phyloP scores from a whole-genome alignment of 2,329 filamentous ascomycete genomes.

The Juglanconis oblonga region DNA sequence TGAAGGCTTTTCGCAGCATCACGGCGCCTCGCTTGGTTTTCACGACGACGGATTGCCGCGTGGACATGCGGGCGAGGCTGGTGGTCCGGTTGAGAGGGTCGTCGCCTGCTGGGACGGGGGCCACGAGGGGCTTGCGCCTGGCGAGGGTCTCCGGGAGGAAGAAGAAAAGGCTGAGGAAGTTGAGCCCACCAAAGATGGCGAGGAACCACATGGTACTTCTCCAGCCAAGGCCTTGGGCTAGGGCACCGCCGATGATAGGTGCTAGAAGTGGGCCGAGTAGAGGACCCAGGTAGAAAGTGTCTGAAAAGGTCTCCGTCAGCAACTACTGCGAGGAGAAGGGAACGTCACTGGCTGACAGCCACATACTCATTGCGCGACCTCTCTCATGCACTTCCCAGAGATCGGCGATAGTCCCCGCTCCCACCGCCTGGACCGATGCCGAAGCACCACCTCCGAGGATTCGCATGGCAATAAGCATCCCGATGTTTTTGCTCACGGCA shows the following conservation, averaged over 20 bases:
- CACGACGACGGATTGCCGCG: conserved; percentile 58
- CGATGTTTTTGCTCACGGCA: conserved; percentile 66
- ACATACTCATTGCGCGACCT: conserved; percentile 70
- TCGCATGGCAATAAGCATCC: conserved; percentile 76
- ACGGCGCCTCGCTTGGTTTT: conserved; percentile 52
- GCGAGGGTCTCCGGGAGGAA: conserved; percentile 65
- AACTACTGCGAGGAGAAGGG: background rate
- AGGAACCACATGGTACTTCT: conserved; percentile 76
- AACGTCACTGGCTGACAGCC: background rate
- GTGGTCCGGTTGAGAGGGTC: conserved; percentile 1
- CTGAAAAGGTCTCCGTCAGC: background rate
- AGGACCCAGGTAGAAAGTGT: conserved; percentile 74
- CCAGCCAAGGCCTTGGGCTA: conserved; percentile 71
- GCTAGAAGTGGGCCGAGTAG: conserved; percentile 71
- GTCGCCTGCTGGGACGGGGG: conserved; percentile 11
- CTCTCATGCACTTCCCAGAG: conserved; percentile 72
- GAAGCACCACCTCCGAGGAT: conserved; percentile 72
- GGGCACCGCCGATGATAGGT: conserved; percentile 71
- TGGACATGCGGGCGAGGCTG: conserved; percentile 50
- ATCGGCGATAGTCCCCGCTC: conserved; percentile 79
- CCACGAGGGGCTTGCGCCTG: conserved; percentile 25
- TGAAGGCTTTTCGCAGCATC: conserved; percentile 57
- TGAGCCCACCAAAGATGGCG: conserved; percentile 62
- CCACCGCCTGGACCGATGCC: conserved; percentile 78
- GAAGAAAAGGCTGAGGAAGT: conserved; percentile 56